Conservation (phyloP, 106 monocot species). For the Dioscorea zingiberensis region DNA sequence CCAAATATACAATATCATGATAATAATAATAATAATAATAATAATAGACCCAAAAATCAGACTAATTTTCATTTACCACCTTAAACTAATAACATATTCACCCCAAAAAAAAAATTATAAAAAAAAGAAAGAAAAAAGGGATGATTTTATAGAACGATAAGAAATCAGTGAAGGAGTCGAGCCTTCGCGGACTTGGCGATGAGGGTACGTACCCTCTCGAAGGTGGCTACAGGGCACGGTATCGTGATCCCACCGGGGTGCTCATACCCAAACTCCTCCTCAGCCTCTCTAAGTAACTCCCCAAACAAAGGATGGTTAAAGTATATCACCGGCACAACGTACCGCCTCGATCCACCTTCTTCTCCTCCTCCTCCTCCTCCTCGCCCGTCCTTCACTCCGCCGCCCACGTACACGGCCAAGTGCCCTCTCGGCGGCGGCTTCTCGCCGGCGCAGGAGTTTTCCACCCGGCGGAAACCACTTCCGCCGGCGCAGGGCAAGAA, state of each 20-base stretch:
- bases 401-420: slow-evolving; percentile 53
- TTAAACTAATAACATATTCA: too few species aligned
- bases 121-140: too few species aligned
- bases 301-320: slow-evolving; percentile 78
- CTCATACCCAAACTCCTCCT: slow-evolving; percentile 49
- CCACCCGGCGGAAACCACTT: background rate
- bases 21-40: too few species aligned
- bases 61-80: too few species aligned
- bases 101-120: too few species aligned
- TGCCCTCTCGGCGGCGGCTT: slow-evolving; percentile 51
- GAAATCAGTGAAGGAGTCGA: background rate
- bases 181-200: slow-evolving; percentile 2
- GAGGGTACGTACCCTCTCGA: slow-evolving; percentile 44
- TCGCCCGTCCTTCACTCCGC: slow-evolving; percentile 17
- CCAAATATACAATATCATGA: too few species aligned
- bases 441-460: too few species aligned
- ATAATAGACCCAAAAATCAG: too few species aligned
- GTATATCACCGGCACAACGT: slow-evolving; percentile 58
- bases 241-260: slow-evolving; percentile 72
- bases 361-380: background rate
- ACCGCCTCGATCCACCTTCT: slow-evolving; percentile 20
- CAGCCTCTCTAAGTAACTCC: slow-evolving; percentile 57
- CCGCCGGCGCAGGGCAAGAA: background rate
- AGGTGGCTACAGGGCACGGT: slow-evolving; percentile 44
- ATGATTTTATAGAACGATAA: background rate